Percentiles rank a stretch among this genome's conserved stretches.
These are phyloP conservation scores for Ophiostoma sp. DNA, from an alignment of 2,329 filamentous ascomycete species.

Conservation along the genomic window DNA sequence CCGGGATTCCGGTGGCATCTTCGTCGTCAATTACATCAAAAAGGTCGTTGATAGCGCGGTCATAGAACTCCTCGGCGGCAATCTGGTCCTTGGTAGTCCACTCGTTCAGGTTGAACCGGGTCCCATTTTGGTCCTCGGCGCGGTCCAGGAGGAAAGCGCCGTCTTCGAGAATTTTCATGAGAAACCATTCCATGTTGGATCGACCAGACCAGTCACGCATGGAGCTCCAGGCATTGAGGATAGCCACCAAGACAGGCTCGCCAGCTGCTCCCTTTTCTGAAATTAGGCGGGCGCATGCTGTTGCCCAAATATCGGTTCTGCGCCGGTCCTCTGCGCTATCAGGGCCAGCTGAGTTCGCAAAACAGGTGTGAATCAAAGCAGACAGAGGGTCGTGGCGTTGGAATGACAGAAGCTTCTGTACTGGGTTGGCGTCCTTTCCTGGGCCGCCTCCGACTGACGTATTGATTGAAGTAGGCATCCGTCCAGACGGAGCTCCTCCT, in stretches of 20 bases:
- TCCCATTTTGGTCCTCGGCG: slow-evolving; percentile 74
- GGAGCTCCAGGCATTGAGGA: slow-evolving; percentile 83
- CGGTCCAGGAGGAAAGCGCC: slow-evolving; percentile 88
- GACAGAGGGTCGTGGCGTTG: slow-evolving; percentile 85
- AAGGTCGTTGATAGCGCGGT: slow-evolving; percentile 73
- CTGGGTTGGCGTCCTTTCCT: slow-evolving; percentile 45
- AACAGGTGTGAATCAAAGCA: slow-evolving; percentile 82
- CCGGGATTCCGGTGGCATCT: slow-evolving; percentile 80
- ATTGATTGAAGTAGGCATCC: slow-evolving; percentile 9
- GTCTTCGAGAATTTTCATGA: slow-evolving; percentile 92
- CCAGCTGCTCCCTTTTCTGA: slow-evolving; percentile 72
- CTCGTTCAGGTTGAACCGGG: slow-evolving; percentile 68
- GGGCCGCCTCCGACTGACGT: background rate
- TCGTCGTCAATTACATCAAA: slow-evolving; percentile 86
- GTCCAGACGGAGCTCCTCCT: slow-evolving; percentile 34
- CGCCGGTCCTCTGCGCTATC: slow-evolving; percentile 78
- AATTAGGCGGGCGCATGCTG: slow-evolving; percentile 79
- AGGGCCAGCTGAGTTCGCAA: slow-evolving; percentile 80
- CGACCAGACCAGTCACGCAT: slow-evolving; percentile 89
- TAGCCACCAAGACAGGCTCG: slow-evolving; percentile 77
- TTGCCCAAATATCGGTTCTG: slow-evolving; percentile 84
- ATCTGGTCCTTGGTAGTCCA: slow-evolving; percentile 78
- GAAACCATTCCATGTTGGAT: slow-evolving; percentile 86
- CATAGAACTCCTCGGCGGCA: slow-evolving; percentile 85
- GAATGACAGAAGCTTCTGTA: slow-evolving; percentile 83